A percentile compares a stretch with the other conserved stretches of the same genome.
Evolutionary conservation across 2,329 filamentous ascomycete genomes (phyloP).

Genomic region (Nemania sp.): DNA sequence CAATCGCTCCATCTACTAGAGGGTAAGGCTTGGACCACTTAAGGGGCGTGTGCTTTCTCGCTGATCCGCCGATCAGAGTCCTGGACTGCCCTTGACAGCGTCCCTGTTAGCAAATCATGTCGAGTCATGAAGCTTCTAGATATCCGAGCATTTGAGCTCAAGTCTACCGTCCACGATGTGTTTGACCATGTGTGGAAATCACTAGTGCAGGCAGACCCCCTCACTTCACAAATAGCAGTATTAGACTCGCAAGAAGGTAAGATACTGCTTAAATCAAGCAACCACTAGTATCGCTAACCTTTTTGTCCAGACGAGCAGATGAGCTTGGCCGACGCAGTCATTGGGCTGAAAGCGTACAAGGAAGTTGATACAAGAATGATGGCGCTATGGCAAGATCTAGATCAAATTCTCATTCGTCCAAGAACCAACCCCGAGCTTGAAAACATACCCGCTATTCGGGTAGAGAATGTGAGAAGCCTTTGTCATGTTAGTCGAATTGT

Average conservation of each 20-base stretch:
- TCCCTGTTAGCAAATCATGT: conserved; percentile 64
- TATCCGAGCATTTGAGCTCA: conserved; percentile 66
- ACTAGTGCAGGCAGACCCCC: conserved; percentile 65
- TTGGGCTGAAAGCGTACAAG: conserved; percentile 61
- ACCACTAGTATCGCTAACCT: conserved; percentile 26
- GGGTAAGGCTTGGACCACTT: conserved; percentile 43
- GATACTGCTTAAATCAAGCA: background rate
- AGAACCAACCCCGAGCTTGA: conserved; percentile 53
- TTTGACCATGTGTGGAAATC: conserved; percentile 72
- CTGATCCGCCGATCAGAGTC: conserved; percentile 49
- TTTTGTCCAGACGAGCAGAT: conserved; percentile 53
- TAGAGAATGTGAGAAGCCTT: conserved; percentile 44
- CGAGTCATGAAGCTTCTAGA: conserved; percentile 68
- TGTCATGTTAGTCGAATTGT: background rate
- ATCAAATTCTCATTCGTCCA: conserved; percentile 62
- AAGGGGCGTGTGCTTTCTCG: background rate
- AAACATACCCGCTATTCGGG: conserved; percentile 45
- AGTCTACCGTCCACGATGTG: conserved; percentile 65
- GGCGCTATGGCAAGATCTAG: conserved; percentile 64
- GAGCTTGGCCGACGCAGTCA: conserved; percentile 56
- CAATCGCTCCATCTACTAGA: conserved; percentile 62
- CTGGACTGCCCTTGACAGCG: conserved; percentile 59
- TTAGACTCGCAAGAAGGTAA: conserved; percentile 54
- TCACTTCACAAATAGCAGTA: conserved; percentile 59
- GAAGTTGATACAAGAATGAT: conserved; percentile 63